Evolutionary conservation across 257 asterid species (phyloP).

Genomic region (Jacaranda copaia): DNA sequence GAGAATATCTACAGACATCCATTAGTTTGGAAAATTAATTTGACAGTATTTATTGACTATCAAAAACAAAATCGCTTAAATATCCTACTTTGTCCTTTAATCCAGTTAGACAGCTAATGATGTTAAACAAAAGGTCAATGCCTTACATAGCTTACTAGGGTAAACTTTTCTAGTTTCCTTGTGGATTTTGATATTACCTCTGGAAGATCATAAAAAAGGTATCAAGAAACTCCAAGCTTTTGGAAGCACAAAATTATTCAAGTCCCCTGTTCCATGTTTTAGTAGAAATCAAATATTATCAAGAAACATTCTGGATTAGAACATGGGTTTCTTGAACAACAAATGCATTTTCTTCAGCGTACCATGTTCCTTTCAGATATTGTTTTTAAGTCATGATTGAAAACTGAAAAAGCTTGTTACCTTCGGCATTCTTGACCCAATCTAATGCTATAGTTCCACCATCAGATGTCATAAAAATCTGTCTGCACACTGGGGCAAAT

Average conservation of each 20-base stretch:
- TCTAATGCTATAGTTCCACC: slow-evolving; percentile 94
- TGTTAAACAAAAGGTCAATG: slow-evolving; percentile 7
- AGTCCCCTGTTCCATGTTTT: not conserved
- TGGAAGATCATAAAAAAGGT: not conserved
- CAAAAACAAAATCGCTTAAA: not conserved
- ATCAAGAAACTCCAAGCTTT: not conserved
- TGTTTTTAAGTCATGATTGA: slow-evolving; percentile 1
- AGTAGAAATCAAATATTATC: not conserved
- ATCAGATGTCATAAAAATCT: slow-evolving; percentile 66
- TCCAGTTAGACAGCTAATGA: not conserved
- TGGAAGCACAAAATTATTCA: not conserved
- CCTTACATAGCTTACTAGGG: not conserved
- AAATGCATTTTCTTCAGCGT: not conserved
- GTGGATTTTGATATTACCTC: slow-evolving; percentile 3
- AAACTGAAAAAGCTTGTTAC: slow-evolving; percentile 39
- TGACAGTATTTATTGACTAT: not conserved
- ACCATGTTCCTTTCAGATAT: not conserved
- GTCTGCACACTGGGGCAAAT: slow-evolving; percentile 52
- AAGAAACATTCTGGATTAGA: not conserved
- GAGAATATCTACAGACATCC: not conserved
- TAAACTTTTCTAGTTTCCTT: slow-evolving; percentile 6
- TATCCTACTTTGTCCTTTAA: not conserved
- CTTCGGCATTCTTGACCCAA: slow-evolving; percentile 70
- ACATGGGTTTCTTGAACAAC: not conserved
- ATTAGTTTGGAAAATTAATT: slow-evolving; percentile 1